Evolutionary conservation across 2,329 filamentous ascomycete species (phyloP).

Genomic region (Diplodia scrobiculata): DNA sequence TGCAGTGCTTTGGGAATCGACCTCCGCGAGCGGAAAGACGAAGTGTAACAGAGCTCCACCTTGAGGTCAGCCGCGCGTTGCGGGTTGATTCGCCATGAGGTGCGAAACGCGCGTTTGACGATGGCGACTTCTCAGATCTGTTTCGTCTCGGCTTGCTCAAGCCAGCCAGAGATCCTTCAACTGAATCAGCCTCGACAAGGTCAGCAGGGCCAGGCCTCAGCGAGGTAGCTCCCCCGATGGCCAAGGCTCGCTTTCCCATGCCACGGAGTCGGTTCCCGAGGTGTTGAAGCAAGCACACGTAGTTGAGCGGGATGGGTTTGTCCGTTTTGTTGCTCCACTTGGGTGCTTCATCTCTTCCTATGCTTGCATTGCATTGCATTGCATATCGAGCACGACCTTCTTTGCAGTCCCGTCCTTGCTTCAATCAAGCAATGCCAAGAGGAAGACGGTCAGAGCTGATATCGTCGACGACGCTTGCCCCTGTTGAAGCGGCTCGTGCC

Average conservation of each 20-base stretch:
- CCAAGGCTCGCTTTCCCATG: background rate
- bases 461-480: background rate
- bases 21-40: background rate
- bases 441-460: background rate
- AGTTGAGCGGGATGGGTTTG: background rate
- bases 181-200: constrained; percentile 3
- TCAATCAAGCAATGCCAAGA: constrained; percentile 24
- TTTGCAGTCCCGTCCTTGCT: constrained; percentile 1
- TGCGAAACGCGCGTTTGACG: constrained; percentile 6
- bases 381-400: constrained; percentile 1
- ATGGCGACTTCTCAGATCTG: constrained; percentile 10
- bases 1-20: background rate
- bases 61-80: background rate
- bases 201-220: background rate
- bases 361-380: background rate
- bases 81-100: background rate
- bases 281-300: background rate
- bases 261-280: background rate
- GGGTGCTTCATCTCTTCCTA: background rate
- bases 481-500: constrained; percentile 18
- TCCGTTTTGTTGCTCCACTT: background rate
- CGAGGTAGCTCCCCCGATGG: background rate
- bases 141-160: constrained; percentile 19
- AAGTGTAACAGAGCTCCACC: background rate
- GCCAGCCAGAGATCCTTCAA: constrained; percentile 12